These are phyloP conservation scores for Epichloe brachyelytri DNA, from an alignment of 2,329 filamentous ascomycete species.

Conservation along the genomic window DNA sequence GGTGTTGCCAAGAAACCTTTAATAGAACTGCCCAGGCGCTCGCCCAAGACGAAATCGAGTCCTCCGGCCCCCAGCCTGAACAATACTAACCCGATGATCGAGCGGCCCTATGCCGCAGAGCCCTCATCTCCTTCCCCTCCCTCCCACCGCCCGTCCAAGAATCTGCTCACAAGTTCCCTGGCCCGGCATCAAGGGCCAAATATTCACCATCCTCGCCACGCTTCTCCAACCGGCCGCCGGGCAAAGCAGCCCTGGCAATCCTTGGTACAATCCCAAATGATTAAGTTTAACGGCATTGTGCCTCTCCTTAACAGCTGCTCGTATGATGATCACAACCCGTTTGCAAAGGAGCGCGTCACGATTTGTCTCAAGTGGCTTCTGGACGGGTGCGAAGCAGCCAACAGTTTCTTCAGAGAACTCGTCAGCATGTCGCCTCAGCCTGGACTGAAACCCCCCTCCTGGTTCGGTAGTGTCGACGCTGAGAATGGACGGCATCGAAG, in stretches of 20 bases:
- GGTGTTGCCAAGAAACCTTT: slow-evolving; percentile 76
- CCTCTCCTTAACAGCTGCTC: slow-evolving; percentile 78
- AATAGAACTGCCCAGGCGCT: slow-evolving; percentile 28
- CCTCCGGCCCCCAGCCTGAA: slow-evolving; percentile 18
- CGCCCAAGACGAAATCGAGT: slow-evolving; percentile 11
- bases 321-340: slow-evolving; percentile 88
- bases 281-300: slow-evolving; percentile 74
- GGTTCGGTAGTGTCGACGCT: slow-evolving; percentile 30
- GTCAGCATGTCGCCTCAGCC: slow-evolving; percentile 31
- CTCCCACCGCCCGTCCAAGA: slow-evolving; percentile 41
- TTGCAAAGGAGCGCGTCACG: slow-evolving; percentile 82
- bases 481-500: slow-evolving; percentile 41
- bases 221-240: slow-evolving; percentile 71
- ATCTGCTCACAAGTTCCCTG: slow-evolving; percentile 50
- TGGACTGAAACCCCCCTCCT: slow-evolving; percentile 22
- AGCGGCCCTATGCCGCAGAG: slow-evolving; percentile 45
- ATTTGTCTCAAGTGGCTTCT: slow-evolving; percentile 77
- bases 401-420: slow-evolving; percentile 56
- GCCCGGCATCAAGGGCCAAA: slow-evolving; percentile 77
- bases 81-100: slow-evolving; percentile 31
- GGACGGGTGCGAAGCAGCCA: slow-evolving; percentile 62
- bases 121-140: slow-evolving; percentile 21
- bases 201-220: slow-evolving; percentile 78
- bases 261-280: slow-evolving; percentile 76
- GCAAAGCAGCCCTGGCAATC: slow-evolving; percentile 47